Base-by-base conservation (phyloP, 352 stramenopile species). In the Pythium pyrilobum region DNA sequence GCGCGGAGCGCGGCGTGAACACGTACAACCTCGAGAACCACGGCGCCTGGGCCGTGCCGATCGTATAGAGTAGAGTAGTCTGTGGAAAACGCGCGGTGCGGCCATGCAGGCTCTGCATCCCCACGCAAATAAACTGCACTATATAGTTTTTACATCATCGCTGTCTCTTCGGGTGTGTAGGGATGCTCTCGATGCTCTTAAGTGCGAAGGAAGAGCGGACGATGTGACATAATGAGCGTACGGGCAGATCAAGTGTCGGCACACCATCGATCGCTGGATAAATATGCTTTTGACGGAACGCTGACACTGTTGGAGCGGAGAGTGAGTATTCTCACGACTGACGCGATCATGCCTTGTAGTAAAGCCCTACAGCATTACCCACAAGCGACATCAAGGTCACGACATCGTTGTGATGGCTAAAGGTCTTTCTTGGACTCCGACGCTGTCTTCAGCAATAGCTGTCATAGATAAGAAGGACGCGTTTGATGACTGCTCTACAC, bases 1-100 rank as follows among this genome's bases (percentile, higher is more conserved):
- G 64, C 21, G 81, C 66, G 32, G 81, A 91, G 43, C 66, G 81
- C 25, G 81, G 81, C 18, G 66, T 76, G 31, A 91, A 91, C 57
- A 76, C 74, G n/a, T 91, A 86, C 71, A 88, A 87, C 47, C 70
- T 91, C 4, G 81, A 91, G 62, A 68, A 55, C 45, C 81, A 89
- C 42, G 81, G 69, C 29, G 81, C 81, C 4, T 91, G 76, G 76
- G 76, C 81, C 7, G 76, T 91, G 31, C 81, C 81, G 2, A 72
- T 89, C 24, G 67, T 89, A 33, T 67, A 62, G 31, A 44, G n/a
- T 39, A 38, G 43, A 51, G 37, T 43, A 10, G 37, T 21, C n/a
- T 13, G 31, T 13, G 31, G 13, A 42, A 15, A 36, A 36, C 31
- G 31, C 31, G 31, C 8, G 8, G 15, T 15, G 31, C 31, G 15